Evolutionary conservation across 495 filamentous ascomycete genomes (phyloP).

Genomic region (Elasticomyces elasticus): DNA sequence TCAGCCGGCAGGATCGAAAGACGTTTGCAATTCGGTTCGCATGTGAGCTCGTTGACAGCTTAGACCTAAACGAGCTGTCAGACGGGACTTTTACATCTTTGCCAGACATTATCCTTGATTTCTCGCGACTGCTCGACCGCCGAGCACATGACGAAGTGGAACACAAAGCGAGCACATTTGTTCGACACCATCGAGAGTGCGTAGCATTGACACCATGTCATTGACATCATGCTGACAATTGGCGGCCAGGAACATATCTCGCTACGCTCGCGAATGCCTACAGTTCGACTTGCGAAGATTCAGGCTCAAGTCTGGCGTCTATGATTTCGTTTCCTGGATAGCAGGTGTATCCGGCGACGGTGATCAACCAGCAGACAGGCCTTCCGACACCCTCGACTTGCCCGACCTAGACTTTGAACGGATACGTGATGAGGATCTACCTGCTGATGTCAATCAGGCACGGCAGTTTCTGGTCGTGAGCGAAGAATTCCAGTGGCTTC

Average conservation of each 20-base stretch:
- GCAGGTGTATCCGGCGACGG: no score
- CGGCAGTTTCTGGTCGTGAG: neutral
- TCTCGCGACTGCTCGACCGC: neutral
- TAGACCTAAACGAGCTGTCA: neutral
- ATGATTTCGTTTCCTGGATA: no score
- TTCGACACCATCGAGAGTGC: neutral
- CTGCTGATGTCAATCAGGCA: neutral
- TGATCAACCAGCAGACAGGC: neutral
- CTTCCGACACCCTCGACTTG: neutral
- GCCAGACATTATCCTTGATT: neutral
- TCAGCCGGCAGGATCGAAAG: no score
- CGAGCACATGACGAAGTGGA: neutral
- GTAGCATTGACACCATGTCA: neutral
- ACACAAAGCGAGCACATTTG: neutral
- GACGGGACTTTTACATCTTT: neutral
- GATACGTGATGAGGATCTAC: neutral
- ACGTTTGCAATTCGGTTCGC: neutral
- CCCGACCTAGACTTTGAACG: no score
- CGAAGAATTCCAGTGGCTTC: neutral
- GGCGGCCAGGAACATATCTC: no score
- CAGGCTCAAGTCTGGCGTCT: no score
- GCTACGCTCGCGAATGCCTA: no score
- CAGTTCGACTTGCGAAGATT: no score
- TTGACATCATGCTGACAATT: neutral
- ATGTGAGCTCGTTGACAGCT: neutral